Percentiles rank a stretch among this genome's conserved stretches.
These are phyloP conservation scores for Huntiella moniliformis DNA, from an alignment of 2,329 filamentous ascomycete genomes.

Conservation along the genomic window DNA sequence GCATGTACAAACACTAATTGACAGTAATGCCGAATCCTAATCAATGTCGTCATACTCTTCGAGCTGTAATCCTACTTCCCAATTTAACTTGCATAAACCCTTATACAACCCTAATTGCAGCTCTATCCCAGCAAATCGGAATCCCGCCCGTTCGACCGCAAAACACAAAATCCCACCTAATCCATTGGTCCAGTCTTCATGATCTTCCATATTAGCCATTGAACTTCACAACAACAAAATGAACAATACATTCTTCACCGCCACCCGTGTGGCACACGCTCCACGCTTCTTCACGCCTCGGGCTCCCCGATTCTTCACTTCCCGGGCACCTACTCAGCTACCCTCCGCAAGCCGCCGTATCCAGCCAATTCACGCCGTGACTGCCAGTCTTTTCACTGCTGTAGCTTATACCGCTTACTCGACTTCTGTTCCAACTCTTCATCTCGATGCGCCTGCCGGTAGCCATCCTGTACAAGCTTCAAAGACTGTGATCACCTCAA, in stretches of 20 bases:
- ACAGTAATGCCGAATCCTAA: too few relatives aligned
- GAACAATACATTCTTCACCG: constrained; percentile 5
- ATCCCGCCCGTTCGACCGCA: too few relatives aligned
- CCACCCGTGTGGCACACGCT: constrained; percentile 3
- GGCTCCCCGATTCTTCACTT: neutral
- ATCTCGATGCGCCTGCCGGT: constrained; percentile 8
- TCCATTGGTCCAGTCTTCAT: too few relatives aligned
- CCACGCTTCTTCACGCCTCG: constrained; percentile 8
- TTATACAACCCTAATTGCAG: too few relatives aligned
- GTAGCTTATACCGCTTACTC: neutral
- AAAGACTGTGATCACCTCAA: constrained; percentile 6
- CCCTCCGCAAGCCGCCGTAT: neutral
- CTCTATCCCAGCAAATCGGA: too few relatives aligned
- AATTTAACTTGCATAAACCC: too few relatives aligned
- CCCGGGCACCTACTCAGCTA: neutral
- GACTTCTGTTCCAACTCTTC: neutral
- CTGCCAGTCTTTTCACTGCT: constrained; percentile 1
- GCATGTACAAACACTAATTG: too few relatives aligned
- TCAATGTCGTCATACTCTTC: too few relatives aligned
- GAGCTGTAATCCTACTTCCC: too few relatives aligned
- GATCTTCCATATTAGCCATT: too few relatives aligned
- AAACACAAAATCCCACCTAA: too few relatives aligned
- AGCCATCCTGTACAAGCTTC: constrained; percentile 6
- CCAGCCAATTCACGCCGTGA: neutral
- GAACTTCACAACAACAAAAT: neutral